phyloP scores from a whole-genome alignment of 1,284 basidiomycete species.

The Neotropicomus parvogracilis region DNA sequence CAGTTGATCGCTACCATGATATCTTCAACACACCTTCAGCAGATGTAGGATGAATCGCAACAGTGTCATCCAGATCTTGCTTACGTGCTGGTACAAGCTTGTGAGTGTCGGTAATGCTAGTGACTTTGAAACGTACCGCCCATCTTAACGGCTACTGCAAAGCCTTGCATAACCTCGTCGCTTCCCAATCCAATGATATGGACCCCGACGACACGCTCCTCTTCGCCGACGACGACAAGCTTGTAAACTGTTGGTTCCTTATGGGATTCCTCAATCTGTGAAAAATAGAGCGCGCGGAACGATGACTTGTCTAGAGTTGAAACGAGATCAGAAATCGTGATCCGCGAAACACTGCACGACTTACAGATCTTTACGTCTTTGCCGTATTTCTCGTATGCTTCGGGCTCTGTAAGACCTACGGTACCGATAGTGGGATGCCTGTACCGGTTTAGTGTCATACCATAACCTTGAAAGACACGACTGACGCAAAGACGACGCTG shows the following conservation, averaged over 20 bases:
- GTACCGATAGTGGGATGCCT: slow-evolving; percentile 92
- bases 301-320: slow-evolving; percentile 59
- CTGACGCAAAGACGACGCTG: slow-evolving; percentile 91
- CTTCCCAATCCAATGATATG: slow-evolving; percentile 90
- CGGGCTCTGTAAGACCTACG: slow-evolving; percentile 87
- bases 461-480: slow-evolving; percentile 16
- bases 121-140: slow-evolving; percentile 51
- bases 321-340: background rate
- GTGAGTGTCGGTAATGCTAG: slow-evolving; percentile 6
- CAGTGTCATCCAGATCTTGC: slow-evolving; percentile 81
- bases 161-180: slow-evolving; percentile 93
- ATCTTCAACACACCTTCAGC: slow-evolving; percentile 56
- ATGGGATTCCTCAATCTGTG: slow-evolving; percentile 81
- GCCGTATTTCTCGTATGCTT: slow-evolving; percentile 86
- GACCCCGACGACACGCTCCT: slow-evolving; percentile 92
- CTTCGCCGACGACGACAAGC: slow-evolving; percentile 79
- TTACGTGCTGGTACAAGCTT: slow-evolving; percentile 56
- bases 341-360: slow-evolving; percentile 25
- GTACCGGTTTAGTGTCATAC: slow-evolving; percentile 4
- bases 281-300: slow-evolving; percentile 85
- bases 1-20: background rate
- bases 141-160: slow-evolving; percentile 95
- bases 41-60: slow-evolving; percentile 89
- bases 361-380: slow-evolving; percentile 87
- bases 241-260: slow-evolving; percentile 95